Percentiles rank a stretch among this genome's conserved stretches.
phyloP scores from a whole-genome alignment of 495 filamentous ascomycete genomes.

The Coniosporium apollinis region DNA sequence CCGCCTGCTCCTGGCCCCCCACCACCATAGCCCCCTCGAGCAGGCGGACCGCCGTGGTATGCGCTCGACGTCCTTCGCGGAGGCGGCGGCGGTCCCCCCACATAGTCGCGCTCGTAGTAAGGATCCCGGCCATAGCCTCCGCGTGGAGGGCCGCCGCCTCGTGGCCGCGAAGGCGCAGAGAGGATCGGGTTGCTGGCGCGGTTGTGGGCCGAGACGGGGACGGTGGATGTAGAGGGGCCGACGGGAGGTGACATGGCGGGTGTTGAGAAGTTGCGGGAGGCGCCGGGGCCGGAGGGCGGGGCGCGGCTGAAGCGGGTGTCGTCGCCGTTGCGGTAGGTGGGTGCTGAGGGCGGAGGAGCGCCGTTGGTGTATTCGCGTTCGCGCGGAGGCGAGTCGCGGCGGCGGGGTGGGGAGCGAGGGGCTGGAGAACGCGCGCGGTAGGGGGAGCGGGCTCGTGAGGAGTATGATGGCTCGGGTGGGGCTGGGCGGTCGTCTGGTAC shows the following conservation, averaged over 20 bases:
- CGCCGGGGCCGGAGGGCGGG: conserved; percentile 21
- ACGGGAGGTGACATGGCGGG: conserved; percentile 27
- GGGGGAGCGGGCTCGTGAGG: not conserved
- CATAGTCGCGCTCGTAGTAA: too few species aligned
- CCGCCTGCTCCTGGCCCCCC: conserved; percentile 5
- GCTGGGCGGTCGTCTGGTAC: conserved; percentile 9
- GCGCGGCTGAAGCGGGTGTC: conserved; percentile 12
- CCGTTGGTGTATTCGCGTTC: conserved; percentile 8
- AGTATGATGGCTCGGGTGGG: conserved; percentile 6
- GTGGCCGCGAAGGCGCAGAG: conserved; percentile 39
- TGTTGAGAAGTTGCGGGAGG: conserved; percentile 19
- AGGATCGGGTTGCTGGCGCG: conserved; percentile 35
- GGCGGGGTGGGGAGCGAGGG: conserved; percentile 11
- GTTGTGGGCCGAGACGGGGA: conserved; percentile 29
- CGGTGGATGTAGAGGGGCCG: conserved; percentile 31
- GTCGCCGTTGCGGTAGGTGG: conserved; percentile 19
- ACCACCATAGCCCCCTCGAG: conserved; percentile 7
- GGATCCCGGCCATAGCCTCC: conserved; percentile 3
- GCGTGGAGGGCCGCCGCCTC: conserved; percentile 20
- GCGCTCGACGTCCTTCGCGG: conserved; percentile 12
- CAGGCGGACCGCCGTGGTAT: conserved; percentile 13
- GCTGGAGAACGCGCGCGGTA: conserved; percentile 3
- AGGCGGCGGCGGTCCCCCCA: too few species aligned
- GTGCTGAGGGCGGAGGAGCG: conserved; percentile 12
- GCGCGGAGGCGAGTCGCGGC: conserved; percentile 16